Base-by-base conservation (phyloP, 1,139 yeast species). In the Taiozyma sp. region DNA sequence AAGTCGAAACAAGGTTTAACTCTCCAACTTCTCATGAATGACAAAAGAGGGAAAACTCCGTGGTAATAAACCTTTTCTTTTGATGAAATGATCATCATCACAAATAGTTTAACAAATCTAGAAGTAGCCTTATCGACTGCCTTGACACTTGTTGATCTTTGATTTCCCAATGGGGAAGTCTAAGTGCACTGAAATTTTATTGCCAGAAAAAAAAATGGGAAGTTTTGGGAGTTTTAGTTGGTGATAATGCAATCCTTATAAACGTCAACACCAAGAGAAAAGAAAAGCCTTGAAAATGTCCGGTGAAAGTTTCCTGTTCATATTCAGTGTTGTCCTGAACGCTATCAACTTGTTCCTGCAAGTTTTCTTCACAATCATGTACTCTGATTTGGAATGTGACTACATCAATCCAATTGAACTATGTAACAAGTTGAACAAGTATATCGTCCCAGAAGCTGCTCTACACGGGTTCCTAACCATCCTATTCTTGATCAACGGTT, bases 391-490 rank as follows among this genome's bases (percentile, higher is more conserved):
- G 69, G 97, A 91, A 72, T 87, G 93, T 64, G 98, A 92, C 68
- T 92, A 91, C 74, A 90, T 92, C 75, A 93, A 93, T 70, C 98
- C 98, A 48, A 91, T 93, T 68, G 99, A 95, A 70, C 79, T 93
- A 62, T 93, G 99, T 75, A 90, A 90, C 74, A 87, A 88, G 66
- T 81, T 93, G 65, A 93, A 93, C 76, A 85, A 86, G 63, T 86
- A 89, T 74, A 86, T 93, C 63, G 75, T 89, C 48, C 99, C 99
- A 44, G 98, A 93, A 71, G 96, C 96, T 43, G 87, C 79, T 4
- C 71, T 91, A 56, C 98, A 93, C 64, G 96, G 82, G 3, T 74
- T 85, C 58, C 68, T 91, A 58, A 78, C 97, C 9, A 55, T 79
- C 4, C 71, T 90, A 60, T 87, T 93, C 68, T 76, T 93, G 61